Evolutionary conservation across 129 eudicot species (phyloP), one percentile per base, ranked within the genome.

Genomic region (Arctium lappa): DNA sequence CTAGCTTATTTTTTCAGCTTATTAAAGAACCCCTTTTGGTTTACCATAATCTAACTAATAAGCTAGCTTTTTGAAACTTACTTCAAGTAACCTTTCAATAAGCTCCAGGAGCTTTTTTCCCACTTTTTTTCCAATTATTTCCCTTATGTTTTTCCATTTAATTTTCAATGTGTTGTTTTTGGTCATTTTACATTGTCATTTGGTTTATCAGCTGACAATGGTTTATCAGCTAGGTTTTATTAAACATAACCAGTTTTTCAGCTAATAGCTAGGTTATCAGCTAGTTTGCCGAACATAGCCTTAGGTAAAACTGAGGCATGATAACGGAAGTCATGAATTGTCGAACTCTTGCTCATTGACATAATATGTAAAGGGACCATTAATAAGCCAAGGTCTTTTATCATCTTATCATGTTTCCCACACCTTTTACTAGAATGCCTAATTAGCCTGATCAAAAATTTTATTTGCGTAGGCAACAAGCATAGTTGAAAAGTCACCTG

Each of bases 401-500:
- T 37, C 40, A 37, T 72, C 4, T 39, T 38, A 10, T 73, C 10
- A 2, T 73, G 42, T n/a, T 73, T 7, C 33, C 33, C 46, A 1
- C 12, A 2, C 29, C 30, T 73, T 1, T 16, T 10, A 73, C 77
- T 37, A 31, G 60, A 11, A 73, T 73, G 12, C 22, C 42, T 22
- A 68, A 1, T 69, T 81, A 33, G 53, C 65, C 15, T 44, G 75
- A 73, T 72, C 56, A 27, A 11, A 2, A 77, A 9, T 22, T 78
- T 18, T 37, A 11, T 74, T 50, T 72, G 72, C 36, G 66, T 73
- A 93, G 98, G 82, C 31, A 81, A 81, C 73, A 74, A 82, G 83
- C 60, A 22, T 85, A 50, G 73, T 71, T 76, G 86, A 88, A 63
- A 87, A 29, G 44, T 84, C 94, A 65, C 80, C 88, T 44, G 79